Evolutionary conservation across 306 rosid species (phyloP), one percentile per base, ranked within the genome.

Genomic region (Cucurbita maxima): DNA sequence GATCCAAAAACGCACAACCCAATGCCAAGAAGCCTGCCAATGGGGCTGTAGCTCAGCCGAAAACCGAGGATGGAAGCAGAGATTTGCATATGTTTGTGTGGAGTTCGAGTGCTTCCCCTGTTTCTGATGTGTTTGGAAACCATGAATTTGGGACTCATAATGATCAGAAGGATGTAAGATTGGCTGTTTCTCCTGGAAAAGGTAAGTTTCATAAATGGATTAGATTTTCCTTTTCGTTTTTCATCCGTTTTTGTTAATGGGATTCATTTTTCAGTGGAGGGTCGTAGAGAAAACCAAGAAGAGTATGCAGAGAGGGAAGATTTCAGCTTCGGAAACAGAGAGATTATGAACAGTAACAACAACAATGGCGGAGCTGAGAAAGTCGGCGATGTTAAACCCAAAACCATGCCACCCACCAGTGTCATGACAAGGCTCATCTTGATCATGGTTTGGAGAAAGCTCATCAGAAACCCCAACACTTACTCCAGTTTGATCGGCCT

Each of bases 391-490:
- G 34, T 41, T 6, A 75, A 75, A 61, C 43, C 71, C 34, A 92
- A 88, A 63, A 38, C 76, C 18, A 86, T 92, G 96, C 96, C 98
- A 12, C 92, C 96, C 48, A 81, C 98, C 0, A 90, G 96, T 72
- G 96, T 92, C 10, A 92, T 92, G 98, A 90, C 96, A 3, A 90
- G 96, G 91, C 91, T 92, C 19, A 92, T 92, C 78, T 83, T 92
- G 73, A 92, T 89, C 54, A 92, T 92, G 97, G 97, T 92, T 18
- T 92, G 96, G 97, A 89, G 98, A 63, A 92, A 92, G 76, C 86
- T 92, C 0, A 92, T 92, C 36, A 79, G 98, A 78, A 92, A 92
- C 56, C 98, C 98, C 34, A 92, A 90, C 86, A 92, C 98, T 40
- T 92, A 92, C 71, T 92, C 96, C 1, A 92, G 96, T 83, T 76